Evolutionary conservation across 305 asterid species (phyloP), one percentile per base, ranked within the genome.

Genomic region (Rubia balearica): DNA sequence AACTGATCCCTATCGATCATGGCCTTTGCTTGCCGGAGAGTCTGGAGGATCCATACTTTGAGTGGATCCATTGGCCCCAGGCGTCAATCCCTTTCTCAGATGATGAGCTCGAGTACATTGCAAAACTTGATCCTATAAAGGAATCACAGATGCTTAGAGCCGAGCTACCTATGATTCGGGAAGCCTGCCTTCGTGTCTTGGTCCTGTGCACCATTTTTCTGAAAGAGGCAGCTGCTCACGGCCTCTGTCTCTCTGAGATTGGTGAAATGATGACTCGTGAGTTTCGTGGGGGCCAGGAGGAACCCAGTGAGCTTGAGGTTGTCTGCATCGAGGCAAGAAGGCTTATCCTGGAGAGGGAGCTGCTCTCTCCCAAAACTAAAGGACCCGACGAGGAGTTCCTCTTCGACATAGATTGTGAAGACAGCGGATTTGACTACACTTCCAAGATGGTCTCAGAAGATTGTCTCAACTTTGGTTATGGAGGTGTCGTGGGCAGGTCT

Each of bases 11-110:
- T 49, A 94, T 94, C 60, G 99, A 94, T 53, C 99, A 94, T 68
- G 99, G 99, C 73, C 97, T 94, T 41, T 91, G 97, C 85, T 79
- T 94, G 84, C 99, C 99, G 0, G 99, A 94, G 84, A 81, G 81
- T 65, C 78, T 93, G 83, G 98, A 93, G 82, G 98, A 93, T 73
- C 98, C 98, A 1, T 93, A 90, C 78, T 93, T 91, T 64, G 98
- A 93, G 80, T 93, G 98, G 98, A 93, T 91, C 46, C 97, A 93
- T 76, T 93, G 98, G 98, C 98, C 99, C 17, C 99, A 94, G 83
- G 90, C 99, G n/a, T 91, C 99, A 19, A 83, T 91, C 65, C 99
- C 99, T 7, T 94, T 94, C 78, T 89, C 98, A 30, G 98, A 89
- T 6, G 97, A 91, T 22, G 99, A 94, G 74, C 96, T 94, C 19